Base-by-base conservation (phyloP, 2,329 filamentous ascomycete species). In the Blumeriella jaapii region DNA sequence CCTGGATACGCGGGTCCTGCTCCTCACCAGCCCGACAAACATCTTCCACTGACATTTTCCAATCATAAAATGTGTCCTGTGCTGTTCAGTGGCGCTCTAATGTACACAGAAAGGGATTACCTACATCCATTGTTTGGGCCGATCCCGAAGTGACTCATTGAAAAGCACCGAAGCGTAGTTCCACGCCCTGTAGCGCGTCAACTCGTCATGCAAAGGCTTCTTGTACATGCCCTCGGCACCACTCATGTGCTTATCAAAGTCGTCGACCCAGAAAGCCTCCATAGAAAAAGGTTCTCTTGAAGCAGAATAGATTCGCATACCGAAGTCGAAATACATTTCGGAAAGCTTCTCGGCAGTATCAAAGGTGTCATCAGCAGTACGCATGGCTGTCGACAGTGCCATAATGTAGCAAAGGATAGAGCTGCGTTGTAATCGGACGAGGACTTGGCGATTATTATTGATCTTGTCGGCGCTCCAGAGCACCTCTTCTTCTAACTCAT, bases 1-100 rank as follows among this genome's bases (percentile, higher is more conserved):
- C 43, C 61, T 48, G 22, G 42, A 55, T 52, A 39, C 60, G 48
- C 9, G 48, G 50, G 49, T 58, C 37, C 58, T 55, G 37, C 52
- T 60, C 45, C 49, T 57, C 42, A 14, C 62, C 60, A 29, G 64
- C 61, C 23, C 61, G 62, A 27, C 59, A 62, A 69, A 75, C 68
- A 82, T 78, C 54, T 83, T 84, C 73, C 78, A 82, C 3, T 76
- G 60, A 49, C 76, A 80, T 59, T 84, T 84, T 14, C 71, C 74
- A 6, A 78, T 67, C 66, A 78, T 78, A 49, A 77, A 83, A 47
- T 78, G 69, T 39, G 71, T 71, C 56, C 66, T 70, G 44, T 11
- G 6, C n/a, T 11, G 22, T 34, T 59, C 39, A 61, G 49, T 9
- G 18, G 16, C 5, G 16, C 22, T 24, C 10, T 39, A 14, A 13